Conservation (phyloP, 2,329 filamentous ascomycete genomes). For the Didymella pinodella region DNA sequence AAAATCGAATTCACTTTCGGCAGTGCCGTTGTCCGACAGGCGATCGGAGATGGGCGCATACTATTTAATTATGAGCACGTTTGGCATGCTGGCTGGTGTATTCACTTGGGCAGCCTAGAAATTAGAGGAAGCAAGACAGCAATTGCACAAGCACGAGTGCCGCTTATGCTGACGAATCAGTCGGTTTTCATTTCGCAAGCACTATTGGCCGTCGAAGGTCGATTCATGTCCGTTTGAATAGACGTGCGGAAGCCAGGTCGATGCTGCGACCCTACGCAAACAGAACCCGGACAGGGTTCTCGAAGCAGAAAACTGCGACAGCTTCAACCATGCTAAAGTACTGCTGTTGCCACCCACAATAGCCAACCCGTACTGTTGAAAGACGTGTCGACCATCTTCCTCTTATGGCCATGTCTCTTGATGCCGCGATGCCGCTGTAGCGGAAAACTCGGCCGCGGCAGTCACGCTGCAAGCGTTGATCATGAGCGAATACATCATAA, state of each 20-base stretch:
- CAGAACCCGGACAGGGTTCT: not conserved
- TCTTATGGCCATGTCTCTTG: not conserved
- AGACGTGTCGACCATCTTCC: not conserved
- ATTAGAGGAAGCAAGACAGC: no score
- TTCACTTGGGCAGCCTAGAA: not conserved
- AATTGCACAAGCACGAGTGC: not conserved
- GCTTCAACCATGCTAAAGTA: not conserved
- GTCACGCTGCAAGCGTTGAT: not conserved
- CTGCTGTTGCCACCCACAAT: not conserved
- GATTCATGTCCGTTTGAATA: not conserved
- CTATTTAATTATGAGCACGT: no score
- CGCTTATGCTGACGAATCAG: not conserved
- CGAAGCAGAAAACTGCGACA: slow-evolving; percentile 6
- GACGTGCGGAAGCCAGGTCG: not conserved
- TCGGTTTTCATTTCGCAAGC: not conserved
- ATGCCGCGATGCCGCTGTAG: not conserved
- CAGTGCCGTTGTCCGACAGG: slow-evolving; percentile 2
- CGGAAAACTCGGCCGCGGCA: not conserved
- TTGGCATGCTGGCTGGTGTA: no score
- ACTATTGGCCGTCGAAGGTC: not conserved
- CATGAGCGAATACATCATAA: not conserved
- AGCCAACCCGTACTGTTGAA: not conserved
- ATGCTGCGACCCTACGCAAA: not conserved
- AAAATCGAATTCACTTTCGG: not conserved
- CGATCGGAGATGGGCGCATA: not conserved